A percentile compares a stretch with the other conserved stretches of the same genome.
These are phyloP conservation scores for Blastobotrys serpentis DNA, from an alignment of 1,139 yeast species.

Conservation along the genomic window DNA sequence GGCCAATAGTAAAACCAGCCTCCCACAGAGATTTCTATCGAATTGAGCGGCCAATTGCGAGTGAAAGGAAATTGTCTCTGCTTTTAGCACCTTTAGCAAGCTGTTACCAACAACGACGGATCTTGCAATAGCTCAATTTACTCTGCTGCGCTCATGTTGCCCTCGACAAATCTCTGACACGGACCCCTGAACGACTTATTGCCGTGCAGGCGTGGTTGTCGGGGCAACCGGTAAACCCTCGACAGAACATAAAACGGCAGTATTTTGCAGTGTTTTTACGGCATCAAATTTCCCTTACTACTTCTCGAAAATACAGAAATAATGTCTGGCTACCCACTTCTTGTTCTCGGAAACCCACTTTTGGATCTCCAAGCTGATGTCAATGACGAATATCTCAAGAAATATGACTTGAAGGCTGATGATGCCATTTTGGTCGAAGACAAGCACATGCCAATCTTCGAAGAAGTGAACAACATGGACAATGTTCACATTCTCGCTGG, in stretches of 20 bases:
- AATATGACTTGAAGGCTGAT: constrained; percentile 82
- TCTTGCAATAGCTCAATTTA: too few species aligned
- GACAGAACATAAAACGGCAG: constrained; percentile 1
- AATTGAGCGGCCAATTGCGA: too few species aligned
- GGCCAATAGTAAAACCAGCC: too few species aligned
- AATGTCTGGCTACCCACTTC: constrained; percentile 45
- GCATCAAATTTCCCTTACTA: too few species aligned
- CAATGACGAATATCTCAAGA: constrained; percentile 58
- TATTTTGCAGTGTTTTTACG: background rate
- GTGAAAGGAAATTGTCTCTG: too few species aligned
- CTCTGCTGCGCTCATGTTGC: too few species aligned
- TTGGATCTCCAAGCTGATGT: constrained; percentile 87
- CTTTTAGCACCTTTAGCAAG: too few species aligned
- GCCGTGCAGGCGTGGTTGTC: too few species aligned
- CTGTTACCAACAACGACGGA: too few species aligned
- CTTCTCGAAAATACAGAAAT: constrained; percentile 1
- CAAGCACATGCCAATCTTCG: constrained; percentile 77
- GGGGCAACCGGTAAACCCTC: constrained; percentile 1
- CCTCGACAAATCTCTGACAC: too few species aligned
- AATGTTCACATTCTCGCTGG: constrained; percentile 84
- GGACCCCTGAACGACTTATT: too few species aligned
- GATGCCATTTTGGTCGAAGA: constrained; percentile 94
- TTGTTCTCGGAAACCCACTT: constrained; percentile 76
- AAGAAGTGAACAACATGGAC: constrained; percentile 63
- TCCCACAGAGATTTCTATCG: too few species aligned